Base-by-base conservation (phyloP, 352 stramenopile genomes). In the Peronospora farinosa region DNA sequence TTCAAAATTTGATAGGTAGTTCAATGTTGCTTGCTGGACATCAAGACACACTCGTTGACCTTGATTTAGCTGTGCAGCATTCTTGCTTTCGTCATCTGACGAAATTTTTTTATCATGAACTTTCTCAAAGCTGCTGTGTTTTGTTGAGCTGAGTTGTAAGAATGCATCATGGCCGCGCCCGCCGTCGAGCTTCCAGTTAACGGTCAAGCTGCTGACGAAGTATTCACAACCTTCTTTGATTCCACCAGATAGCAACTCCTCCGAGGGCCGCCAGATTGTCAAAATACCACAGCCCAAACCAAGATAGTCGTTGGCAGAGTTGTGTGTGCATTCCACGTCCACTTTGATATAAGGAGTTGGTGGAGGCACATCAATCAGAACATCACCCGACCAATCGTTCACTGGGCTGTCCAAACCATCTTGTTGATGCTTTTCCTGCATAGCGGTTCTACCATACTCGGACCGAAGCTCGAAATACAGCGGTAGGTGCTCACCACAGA, bases 301-400 rank as follows among this genome's bases (percentile, higher is more conserved):
- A 40, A 35, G 55, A 15, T 51, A 17, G n/a, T 23, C n/a, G 15
- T 58, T 62, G 17, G 8, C 5, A 37, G 9, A 33, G 12, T 47
- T 1, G 42, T 90, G 79, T 1, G 72, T 68, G 32, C 79, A 90
- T 21, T 79, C 55, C 17, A 86, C 74, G 32, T 85, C 71, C 17
- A 90, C 51, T 33, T 86, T 83, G 11, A 86, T 47, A 54, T 88
- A 90, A 19, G 79, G 79, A 0, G 72, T 73, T 30, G 72, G 79
- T 21, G 63, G 40, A 13, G 62, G 67, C 1, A 67, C 19, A 40
- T 73, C 56, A 4, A 65, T 51, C n/a, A 47, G 50, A 16, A 65
- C 56, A 12, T 67, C 25, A 15, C 16, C 16, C 2, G 40, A 30
- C 51, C 31, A 51, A 25, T 62, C 44, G 10, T 52, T 42, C 31